Evolutionary conservation across 2,329 filamentous ascomycete species (phyloP).

Genomic region (Ophiosphaerella herpotricha): DNA sequence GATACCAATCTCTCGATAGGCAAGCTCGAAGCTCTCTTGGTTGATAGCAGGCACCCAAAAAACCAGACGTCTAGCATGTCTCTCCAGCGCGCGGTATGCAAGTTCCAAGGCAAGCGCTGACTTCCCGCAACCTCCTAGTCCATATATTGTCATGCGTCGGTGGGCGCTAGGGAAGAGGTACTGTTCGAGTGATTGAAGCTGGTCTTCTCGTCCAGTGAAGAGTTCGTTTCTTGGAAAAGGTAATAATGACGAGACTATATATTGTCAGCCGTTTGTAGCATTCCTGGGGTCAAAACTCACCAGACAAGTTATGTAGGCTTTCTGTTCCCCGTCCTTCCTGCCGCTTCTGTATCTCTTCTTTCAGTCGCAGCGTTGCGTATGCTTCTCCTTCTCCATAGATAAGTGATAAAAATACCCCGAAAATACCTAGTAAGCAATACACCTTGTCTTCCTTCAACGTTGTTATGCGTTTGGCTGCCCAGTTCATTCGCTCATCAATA

Average conservation of each 20-base stretch:
- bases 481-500: constrained; percentile 28
- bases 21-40: constrained; percentile 30
- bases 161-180: constrained; percentile 11
- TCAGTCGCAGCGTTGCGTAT: constrained; percentile 17
- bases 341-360: constrained; percentile 17
- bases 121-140: constrained; percentile 22
- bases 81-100: constrained; percentile 44
- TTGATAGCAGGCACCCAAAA: constrained; percentile 26
- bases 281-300: neutral
- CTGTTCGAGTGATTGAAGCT: constrained; percentile 17
- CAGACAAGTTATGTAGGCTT: constrained; percentile 1
- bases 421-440: constrained; percentile 31
- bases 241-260: constrained; percentile 12
- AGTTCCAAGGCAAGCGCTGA: constrained; percentile 37
- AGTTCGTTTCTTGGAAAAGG: constrained; percentile 17
- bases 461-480: constrained; percentile 26
- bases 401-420: constrained; percentile 21
- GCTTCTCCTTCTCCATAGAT: constrained; percentile 19
- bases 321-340: constrained; percentile 10
- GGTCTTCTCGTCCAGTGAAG: constrained; percentile 17
- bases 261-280: constrained; percentile 8
- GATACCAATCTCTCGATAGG: constrained; percentile 19
- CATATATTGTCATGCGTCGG: constrained; percentile 17
- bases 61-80: constrained; percentile 15
- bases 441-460: constrained; percentile 26